These are phyloP conservation scores for Zygnema cylindricum DNA, from an alignment of 139 green algal species.

Conservation along the genomic window DNA sequence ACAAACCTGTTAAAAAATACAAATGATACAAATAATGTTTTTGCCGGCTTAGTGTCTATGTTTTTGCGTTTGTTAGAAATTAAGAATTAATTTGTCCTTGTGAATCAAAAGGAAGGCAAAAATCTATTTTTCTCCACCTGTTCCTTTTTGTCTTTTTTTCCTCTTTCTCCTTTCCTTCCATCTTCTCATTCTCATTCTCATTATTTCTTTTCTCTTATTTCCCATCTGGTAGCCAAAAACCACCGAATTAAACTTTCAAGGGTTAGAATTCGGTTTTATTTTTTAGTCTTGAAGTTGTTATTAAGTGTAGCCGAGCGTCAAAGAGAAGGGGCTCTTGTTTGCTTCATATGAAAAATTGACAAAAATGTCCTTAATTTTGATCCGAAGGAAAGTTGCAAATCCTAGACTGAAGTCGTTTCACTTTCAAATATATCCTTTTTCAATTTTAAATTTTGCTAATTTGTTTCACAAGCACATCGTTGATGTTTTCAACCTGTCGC, in stretches of 20 bases:
- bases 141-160: too few species aligned
- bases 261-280: background rate
- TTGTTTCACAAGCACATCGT: too few species aligned
- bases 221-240: background rate
- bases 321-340: background rate
- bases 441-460: too few species aligned
- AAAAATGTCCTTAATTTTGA: background rate
- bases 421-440: background rate
- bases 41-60: too few species aligned
- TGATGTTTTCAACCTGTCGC: too few species aligned
- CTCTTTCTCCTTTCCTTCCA: background rate
- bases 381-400: background rate
- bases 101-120: too few species aligned
- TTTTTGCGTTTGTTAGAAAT: too few species aligned
- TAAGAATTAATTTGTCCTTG: too few species aligned
- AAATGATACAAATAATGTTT: too few species aligned
- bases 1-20: too few species aligned
- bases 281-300: background rate
- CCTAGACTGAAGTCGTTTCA: background rate
- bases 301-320: background rate
- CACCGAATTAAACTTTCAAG: background rate
- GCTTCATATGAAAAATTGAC: background rate
- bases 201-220: background rate
- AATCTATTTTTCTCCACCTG: too few species aligned
- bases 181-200: background rate